Base-by-base conservation (phyloP, 2,329 filamentous ascomycete genomes). In the Cryphonectria radicalis region DNA sequence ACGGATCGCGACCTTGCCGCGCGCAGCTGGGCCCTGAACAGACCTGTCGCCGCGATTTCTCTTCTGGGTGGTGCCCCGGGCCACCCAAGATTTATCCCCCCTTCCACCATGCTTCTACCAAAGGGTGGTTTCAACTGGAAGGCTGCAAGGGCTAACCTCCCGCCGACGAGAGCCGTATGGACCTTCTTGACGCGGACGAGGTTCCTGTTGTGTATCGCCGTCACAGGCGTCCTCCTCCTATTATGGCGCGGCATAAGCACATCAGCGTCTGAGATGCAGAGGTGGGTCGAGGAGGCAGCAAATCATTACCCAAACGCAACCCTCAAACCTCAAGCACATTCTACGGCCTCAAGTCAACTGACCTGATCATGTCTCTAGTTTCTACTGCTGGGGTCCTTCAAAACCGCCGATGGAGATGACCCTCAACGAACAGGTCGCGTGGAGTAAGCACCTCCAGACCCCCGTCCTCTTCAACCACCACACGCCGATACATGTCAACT, bases 321-420 rank as follows among this genome's bases (percentile, higher is more conserved):
- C 22, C 22, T n/a, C 63, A 50, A 13, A 55, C 68, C 65, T 50
- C 43, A 42, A 32, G 14, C 40, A 11, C 14, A 35, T 8, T 17
- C 46, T 50, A 17, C 25, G 4, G 14, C n/a, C 17, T 60, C 43
- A 13, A 13, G 46, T 32, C 60, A 32, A 32, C 19, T 73, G 66
- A 66, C 63, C 6, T 28, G 43, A 65, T 71, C 63, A 42, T 65
- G 66, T 63, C 14, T 74, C 74, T 78, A 98, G 95, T 83, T 98
- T 97, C 83, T 97, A 97, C 84, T 99, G 96, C 85, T 98, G 94
- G 88, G 96, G 96, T 17, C 95, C 96, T 19, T 90, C 92, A 35
- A 98, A 97, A 85, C 90, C 96, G n/a, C 96, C 96, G 68, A 97
- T 97, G 90, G 90, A 96, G 75, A 97, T 99, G 94, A 90, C 92